Evolutionary conservation across 768 basidiomycete genomes (phyloP), one percentile per base, ranked within the genome.

Genomic region (Suillus plorans): DNA sequence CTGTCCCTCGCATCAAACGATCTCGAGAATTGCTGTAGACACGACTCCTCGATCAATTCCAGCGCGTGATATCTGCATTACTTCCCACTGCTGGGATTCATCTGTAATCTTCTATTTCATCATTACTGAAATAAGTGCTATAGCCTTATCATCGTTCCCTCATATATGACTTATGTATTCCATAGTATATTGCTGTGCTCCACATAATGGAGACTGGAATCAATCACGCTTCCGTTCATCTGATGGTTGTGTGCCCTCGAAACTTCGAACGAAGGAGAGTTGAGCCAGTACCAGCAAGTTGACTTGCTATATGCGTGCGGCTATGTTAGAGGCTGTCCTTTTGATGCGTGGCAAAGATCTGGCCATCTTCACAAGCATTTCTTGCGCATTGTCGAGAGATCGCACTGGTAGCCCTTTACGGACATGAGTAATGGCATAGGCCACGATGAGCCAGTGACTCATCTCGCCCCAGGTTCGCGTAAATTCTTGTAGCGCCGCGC

Each of bases 1-100:
- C 80, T 0, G 69, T 42, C 7, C 76, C 77, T 42, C 86, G 86
- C 22, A 76, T 80, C 9, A 80, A 80, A 47, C 79, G 81, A 25
- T 83, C 82, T 4, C 77, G 80, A 52, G 82, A 84, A 47, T 61
- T 72, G 16, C 61, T 76, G 16, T 72, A 66, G 61, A 25, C 47
- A 41, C n/a, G 14, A 60, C 60, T 5, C 18, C 42, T 60, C 31
- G 31, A 53, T 37, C 16, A 9, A 20, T 34, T 55, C 20, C 31
- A n/a, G 53, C 20, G 31, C 53, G n/a, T 55, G 12, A 13, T 36
- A 55, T 55, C 5, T 55, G 34, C 31, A 36, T 55, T 55, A 6
- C 3, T 34, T 36, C 18, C 53, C 57, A 41, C 37, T 59, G 28
- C 25, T 59, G 28, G 25, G 18, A 59, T 60, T 12, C 20, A 55